Evolutionary conservation across 371 early-diverging fungal species (phyloP).

Genomic region (Capniomyces stellatus): DNA sequence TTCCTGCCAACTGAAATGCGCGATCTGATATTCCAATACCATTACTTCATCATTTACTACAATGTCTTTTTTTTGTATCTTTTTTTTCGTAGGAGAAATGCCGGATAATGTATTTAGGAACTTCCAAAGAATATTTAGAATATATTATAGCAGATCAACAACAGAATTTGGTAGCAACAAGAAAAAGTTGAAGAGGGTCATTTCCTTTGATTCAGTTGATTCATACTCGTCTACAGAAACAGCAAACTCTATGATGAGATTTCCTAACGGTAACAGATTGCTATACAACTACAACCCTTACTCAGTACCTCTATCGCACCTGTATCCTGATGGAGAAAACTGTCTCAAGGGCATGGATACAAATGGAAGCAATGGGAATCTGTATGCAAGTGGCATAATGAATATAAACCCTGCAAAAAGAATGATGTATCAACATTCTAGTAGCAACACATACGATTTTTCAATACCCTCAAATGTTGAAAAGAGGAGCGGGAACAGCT

Average conservation of each 20-base stretch:
- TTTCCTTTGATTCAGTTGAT: neutral
- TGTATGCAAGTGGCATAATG: neutral
- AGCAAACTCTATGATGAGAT: neutral
- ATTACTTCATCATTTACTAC: neutral
- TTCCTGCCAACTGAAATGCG: too few species aligned
- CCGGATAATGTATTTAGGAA: constrained; percentile 10
- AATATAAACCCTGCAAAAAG: neutral
- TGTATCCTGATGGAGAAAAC: neutral
- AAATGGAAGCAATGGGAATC: neutral
- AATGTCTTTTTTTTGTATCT: neutral
- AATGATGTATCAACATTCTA: neutral
- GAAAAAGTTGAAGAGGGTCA: constrained; percentile 7
- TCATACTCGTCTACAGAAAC: neutral
- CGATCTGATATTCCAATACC: neutral
- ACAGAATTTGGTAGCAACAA: constrained; percentile 11
- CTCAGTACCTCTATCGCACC: neutral
- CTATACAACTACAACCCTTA: neutral
- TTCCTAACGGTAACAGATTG: neutral
- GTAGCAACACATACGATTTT: neutral
- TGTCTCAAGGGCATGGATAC: neutral
- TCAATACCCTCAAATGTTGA: too few species aligned
- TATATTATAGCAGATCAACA: constrained; percentile 15
- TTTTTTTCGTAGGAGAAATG: constrained; percentile 7
- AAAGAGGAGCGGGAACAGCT: too few species aligned
- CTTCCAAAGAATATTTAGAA: constrained; percentile 15